phyloP scores from a whole-genome alignment of 345 rosid species.

The Reutealis trisperma region DNA sequence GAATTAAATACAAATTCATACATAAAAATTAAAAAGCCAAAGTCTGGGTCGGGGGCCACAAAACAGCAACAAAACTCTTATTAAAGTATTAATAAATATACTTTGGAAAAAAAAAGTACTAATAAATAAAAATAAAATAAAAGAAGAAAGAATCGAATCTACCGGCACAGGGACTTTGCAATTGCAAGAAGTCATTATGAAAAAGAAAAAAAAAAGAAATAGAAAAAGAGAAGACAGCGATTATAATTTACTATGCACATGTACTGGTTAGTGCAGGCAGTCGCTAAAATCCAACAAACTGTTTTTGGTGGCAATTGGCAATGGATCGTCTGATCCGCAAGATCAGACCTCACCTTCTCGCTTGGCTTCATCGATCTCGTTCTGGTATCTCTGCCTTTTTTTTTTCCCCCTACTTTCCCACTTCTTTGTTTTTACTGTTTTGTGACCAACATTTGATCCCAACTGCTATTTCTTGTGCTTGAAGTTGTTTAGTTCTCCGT shows the following conservation, averaged over 20 bases:
- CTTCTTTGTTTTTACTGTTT: background rate
- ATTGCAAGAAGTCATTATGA: too few relatives aligned
- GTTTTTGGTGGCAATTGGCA: background rate
- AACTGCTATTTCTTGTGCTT: background rate
- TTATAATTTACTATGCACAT: background rate
- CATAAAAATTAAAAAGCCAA: too few relatives aligned
- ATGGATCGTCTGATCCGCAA: slow-evolving; percentile 61
- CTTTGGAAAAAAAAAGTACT: too few relatives aligned
- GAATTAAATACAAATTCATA: too few relatives aligned
- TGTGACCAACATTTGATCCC: background rate
- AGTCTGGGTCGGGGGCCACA: too few relatives aligned
- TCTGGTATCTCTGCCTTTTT: slow-evolving; percentile 41
- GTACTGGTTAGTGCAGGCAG: background rate
- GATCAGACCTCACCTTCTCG: slow-evolving; percentile 53
- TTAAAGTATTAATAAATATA: too few relatives aligned
- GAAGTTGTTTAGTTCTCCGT: background rate
- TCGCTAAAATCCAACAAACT: too few relatives aligned
- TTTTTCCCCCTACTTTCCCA: background rate
- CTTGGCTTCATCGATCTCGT: slow-evolving; percentile 78
- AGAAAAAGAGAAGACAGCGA: background rate
- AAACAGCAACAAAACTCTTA: too few relatives aligned
- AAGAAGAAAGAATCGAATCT: too few relatives aligned
- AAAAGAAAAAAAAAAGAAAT: background rate
- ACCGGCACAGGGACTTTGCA: too few relatives aligned
- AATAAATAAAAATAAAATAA: too few relatives aligned